Evolutionary conservation across 2,329 filamentous ascomycete species (phyloP), one percentile per base, ranked within the genome.

Genomic region (Venturia nashicola): DNA sequence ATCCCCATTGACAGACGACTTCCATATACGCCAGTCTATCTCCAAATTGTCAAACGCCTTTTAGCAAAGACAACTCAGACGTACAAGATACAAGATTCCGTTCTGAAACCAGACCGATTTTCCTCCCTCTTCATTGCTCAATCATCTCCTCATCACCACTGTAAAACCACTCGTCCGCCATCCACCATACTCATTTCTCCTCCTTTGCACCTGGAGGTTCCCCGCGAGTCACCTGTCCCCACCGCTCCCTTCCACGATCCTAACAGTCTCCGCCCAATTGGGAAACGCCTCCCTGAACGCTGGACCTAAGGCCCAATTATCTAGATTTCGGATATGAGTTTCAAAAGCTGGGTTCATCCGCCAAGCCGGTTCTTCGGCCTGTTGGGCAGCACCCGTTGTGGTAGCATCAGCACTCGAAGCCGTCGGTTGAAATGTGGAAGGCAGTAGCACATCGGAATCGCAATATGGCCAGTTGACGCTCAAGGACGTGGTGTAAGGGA

Each of bases 291-390:
- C 79, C 27, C 82, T 80, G 73, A 94, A 94, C 1, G 79, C 78
- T 5, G 83, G 81, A 0, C 91, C 91, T 1, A 96, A 71, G 65
- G 84, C 88, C 91, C 92, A 97, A 70, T 96, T 96, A 65, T 86
- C 83, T 46, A 91, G 71, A 54, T 89, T 81, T 3, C 87, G 77
- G 60, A 96, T 71, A 72, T 97, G 91, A 44, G 85, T 80, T 75
- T 95, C 90, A 72, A 96, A 96, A 0, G 90, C 89, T 0, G 91
- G 91, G 67, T 94, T 96, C 67, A 96, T 90, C 67, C 89, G 80
- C 65, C 91, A 78, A 69, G 91, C 87, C 9, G 55, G 62, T 57
- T 87, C 84, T 2, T 73, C 71, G 18, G 73, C 73, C 32, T 46
- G 54, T 18, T 39, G 20, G 7, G 18, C 39, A 32, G 46, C 14